Evolutionary conservation across 441 rosid genomes (phyloP), one percentile per base, ranked within the genome.

Genomic region (Iberis amara): DNA sequence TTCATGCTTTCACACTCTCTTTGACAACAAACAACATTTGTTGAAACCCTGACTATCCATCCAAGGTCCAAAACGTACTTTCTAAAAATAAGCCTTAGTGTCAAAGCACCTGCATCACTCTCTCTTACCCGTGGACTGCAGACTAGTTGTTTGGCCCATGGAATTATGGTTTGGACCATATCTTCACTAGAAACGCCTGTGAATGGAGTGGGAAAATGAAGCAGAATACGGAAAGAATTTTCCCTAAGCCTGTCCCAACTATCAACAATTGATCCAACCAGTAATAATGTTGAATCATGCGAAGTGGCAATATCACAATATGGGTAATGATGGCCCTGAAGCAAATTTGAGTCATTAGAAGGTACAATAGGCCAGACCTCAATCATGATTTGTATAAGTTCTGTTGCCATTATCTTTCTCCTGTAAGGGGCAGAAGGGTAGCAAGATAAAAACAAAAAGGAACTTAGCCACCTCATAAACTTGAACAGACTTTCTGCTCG

Each of bases 51-150:
- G 42, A 92, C 79, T 49, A 61, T 66, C 95, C 89, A 88, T 44
- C 92, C 89, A 24, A 78, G 85, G 52, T 92, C 98, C 74, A 86
- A 61, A 11, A 84, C 96, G 64, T 92, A 92, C 75, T 88, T 92
- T 63, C 89, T 72, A 66, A 92, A 88, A 63, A 92, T 66, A 57
- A 92, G 98, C 70, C 87, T 76, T 30, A 88, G 68, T 45, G 86
- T 79, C 68, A 92, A 64, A 39, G 98, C 79, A 45, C 98, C 98
- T 59, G 98, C 98, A 68, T 92, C 96, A 73, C 96, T 88, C 82
- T 92, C 98, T 69, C 98, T 82, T 62, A 92, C 98, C 50, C 96
- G 95, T 59, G 98, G 89, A 71, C 96, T 86, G 67, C 94, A 82
- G 61, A 92, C 95, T 68, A 92, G 73, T 18, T 76, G 73, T 73